Evolutionary conservation across 495 filamentous ascomycete genomes (phyloP).

Genomic region (Neurospora sp.): DNA sequence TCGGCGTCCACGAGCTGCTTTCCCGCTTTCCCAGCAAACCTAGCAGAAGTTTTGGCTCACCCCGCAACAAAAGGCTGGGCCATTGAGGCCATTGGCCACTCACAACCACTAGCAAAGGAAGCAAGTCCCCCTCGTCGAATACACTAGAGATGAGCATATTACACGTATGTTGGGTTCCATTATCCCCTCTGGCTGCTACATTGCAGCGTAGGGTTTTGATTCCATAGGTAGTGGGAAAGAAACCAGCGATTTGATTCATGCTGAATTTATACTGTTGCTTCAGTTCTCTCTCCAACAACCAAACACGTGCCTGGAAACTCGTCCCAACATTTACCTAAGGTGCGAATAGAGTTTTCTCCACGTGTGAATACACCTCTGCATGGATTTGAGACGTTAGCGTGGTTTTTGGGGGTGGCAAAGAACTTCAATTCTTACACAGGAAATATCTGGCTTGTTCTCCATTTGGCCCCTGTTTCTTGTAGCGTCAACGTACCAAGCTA

Average conservation of each 20-base stretch:
- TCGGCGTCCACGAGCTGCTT: not conserved
- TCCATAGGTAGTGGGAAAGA: not conserved
- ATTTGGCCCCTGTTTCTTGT: too few species aligned
- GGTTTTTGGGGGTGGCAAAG: too few species aligned
- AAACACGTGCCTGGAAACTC: not conserved
- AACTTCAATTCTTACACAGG: too few species aligned
- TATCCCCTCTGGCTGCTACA: not conserved
- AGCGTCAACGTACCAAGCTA: too few species aligned
- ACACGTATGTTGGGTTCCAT: not conserved
- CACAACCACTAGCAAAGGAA: too few species aligned
- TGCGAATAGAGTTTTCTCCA: too few species aligned
- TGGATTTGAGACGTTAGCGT: too few species aligned
- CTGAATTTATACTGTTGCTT: too few species aligned
- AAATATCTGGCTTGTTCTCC: too few species aligned
- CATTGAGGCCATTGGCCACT: not conserved
- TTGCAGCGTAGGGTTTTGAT: not conserved
- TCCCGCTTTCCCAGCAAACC: not conserved
- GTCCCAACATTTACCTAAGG: not conserved
- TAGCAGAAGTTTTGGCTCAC: not conserved
- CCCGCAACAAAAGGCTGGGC: not conserved
- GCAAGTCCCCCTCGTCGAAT: not conserved
- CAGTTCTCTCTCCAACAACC: not conserved
- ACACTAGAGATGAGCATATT: not conserved
- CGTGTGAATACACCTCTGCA: too few species aligned
- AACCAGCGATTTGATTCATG: not conserved